phyloP scores from a whole-genome alignment of 1,284 basidiomycete genomes.

The Farysia itapuensis region DNA sequence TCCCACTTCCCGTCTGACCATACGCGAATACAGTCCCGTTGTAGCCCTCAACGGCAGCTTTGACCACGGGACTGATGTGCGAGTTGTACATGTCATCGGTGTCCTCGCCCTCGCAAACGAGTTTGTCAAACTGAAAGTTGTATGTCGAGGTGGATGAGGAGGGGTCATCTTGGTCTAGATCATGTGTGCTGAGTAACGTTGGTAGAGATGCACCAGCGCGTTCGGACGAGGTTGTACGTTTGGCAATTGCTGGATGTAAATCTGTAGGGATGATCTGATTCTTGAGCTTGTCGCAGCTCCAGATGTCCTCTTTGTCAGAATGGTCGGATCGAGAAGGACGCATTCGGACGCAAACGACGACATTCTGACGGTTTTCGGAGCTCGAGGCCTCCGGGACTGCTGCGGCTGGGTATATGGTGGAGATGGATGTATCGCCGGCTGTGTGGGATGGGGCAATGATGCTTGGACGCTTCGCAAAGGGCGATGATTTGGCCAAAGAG shows the following conservation, averaged over 20 bases:
- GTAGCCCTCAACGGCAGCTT: slow-evolving; percentile 90
- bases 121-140: slow-evolving; percentile 54
- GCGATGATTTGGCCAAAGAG: slow-evolving; percentile 21
- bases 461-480: slow-evolving; percentile 11
- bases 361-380: slow-evolving; percentile 41
- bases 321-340: slow-evolving; percentile 19
- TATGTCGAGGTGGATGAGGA: slow-evolving; percentile 29
- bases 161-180: slow-evolving; percentile 5
- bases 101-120: slow-evolving; percentile 27
- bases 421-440: background rate
- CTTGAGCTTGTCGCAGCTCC: slow-evolving; percentile 37
- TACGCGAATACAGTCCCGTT: slow-evolving; percentile 95
- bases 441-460: background rate
- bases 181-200: slow-evolving; percentile 3
- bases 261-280: slow-evolving; percentile 51
- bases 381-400: slow-evolving; percentile 1
- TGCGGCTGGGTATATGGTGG: background rate
- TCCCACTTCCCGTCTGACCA: slow-evolving; percentile 71
- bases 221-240: slow-evolving; percentile 42
- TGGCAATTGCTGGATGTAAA: slow-evolving; percentile 53
- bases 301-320: slow-evolving; percentile 15
- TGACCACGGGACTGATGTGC: slow-evolving; percentile 64
- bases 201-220: slow-evolving; percentile 11
- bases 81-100: slow-evolving; percentile 60
- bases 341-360: slow-evolving; percentile 56